Percentiles rank a stretch among this genome's conserved stretches.
These are phyloP conservation scores for Fusarium sp. DNA, from an alignment of 2,329 filamentous ascomycete genomes.

Conservation along the genomic window DNA sequence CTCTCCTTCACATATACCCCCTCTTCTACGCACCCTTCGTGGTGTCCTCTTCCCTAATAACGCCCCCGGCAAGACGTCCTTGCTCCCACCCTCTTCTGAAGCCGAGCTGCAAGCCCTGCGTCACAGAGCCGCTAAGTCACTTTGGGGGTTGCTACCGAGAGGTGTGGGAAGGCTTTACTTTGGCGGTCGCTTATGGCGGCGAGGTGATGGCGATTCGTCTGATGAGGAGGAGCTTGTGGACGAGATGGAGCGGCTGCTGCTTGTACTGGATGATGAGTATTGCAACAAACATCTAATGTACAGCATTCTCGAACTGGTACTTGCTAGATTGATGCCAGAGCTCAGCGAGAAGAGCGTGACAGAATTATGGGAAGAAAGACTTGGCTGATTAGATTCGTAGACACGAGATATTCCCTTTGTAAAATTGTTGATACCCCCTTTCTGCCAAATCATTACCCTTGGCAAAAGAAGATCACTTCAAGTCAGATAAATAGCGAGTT, in stretches of 20 bases:
- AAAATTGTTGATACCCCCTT: constrained; percentile 36
- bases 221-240: constrained; percentile 57
- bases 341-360: constrained; percentile 74
- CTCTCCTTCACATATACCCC: constrained; percentile 70
- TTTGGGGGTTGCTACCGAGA: constrained; percentile 60
- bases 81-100: constrained; percentile 67
- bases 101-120: constrained; percentile 69
- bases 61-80: constrained; percentile 70
- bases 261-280: constrained; percentile 81
- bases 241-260: constrained; percentile 73
- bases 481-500: neutral
- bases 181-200: constrained; percentile 50
- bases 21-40: constrained; percentile 75
- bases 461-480: neutral
- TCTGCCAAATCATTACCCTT: constrained; percentile 11
- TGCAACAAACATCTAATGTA: constrained; percentile 95
- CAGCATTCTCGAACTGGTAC: constrained; percentile 78
- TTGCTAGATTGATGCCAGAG: constrained; percentile 88
- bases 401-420: constrained; percentile 15
- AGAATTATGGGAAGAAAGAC: constrained; percentile 78
- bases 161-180: constrained; percentile 62
- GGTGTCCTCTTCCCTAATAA: constrained; percentile 88
- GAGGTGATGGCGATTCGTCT: constrained; percentile 36
- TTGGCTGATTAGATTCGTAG: constrained; percentile 50
- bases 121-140: constrained; percentile 70